Conservation (phyloP, 768 basidiomycete species). For the Lepiota subincarnata region DNA sequence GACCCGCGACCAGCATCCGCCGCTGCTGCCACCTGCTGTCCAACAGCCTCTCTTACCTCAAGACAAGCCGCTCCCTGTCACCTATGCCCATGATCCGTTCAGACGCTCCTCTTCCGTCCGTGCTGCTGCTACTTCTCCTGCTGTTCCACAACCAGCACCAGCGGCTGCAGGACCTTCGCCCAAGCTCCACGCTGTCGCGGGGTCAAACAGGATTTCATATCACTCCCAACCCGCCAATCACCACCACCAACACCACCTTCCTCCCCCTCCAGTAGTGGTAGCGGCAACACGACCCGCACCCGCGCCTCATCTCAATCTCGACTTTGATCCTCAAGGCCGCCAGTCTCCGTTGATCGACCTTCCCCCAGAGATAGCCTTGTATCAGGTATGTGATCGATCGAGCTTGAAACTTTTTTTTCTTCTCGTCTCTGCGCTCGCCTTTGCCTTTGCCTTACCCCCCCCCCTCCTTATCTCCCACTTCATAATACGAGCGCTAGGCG, state of each 20-base stretch:
- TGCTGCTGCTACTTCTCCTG: background rate
- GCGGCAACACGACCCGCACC: background rate
- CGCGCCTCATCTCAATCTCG: background rate
- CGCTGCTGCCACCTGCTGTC: no score
- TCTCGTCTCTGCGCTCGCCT: no score
- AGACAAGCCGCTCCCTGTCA: constrained; percentile 24
- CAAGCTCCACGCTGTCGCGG: constrained; percentile 6
- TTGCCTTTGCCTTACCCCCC: no score
- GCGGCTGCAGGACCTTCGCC: background rate
- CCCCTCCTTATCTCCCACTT: constrained; percentile 5
- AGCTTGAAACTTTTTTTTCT: no score
- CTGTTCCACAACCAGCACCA: constrained; percentile 7
- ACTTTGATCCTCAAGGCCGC: constrained; percentile 13
- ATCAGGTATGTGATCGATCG: constrained; percentile 27
- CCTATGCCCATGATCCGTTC: constrained; percentile 1
- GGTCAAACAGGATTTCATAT: background rate
- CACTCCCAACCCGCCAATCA: background rate
- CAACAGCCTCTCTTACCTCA: constrained; percentile 15
- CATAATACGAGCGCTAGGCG: constrained; percentile 6
- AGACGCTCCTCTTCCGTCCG: constrained; percentile 9
- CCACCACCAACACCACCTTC: no score
- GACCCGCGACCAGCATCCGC: background rate
- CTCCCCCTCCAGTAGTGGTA: no score
- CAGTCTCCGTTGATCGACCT: constrained; percentile 21
- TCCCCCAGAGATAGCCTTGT: constrained; percentile 28